Evolutionary conservation across 208 protist genomes (phyloP).

Genomic region (Trypanosoma scelopori): DNA sequence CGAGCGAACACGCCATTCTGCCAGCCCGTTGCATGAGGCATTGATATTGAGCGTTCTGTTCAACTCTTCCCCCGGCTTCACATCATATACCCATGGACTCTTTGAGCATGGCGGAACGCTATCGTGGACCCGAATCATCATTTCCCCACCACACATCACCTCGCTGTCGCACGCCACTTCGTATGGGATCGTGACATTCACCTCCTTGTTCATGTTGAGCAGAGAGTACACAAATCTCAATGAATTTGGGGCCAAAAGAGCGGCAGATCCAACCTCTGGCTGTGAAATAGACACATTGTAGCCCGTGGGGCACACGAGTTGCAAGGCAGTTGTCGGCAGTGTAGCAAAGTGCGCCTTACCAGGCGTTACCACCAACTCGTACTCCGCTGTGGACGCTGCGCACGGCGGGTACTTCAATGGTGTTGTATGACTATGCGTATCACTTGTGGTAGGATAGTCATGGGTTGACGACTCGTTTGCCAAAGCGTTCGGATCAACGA

Average conservation of each 20-base stretch:
- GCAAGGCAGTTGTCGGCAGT: slow-evolving; percentile 23
- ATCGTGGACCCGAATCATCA: slow-evolving; percentile 31
- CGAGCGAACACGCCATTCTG: slow-evolving; percentile 10
- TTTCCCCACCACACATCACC: slow-evolving; percentile 35
- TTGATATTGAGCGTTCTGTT: slow-evolving; percentile 21
- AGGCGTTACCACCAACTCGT: slow-evolving; percentile 6
- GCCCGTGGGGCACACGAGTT: slow-evolving; percentile 4
- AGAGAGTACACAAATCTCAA: slow-evolving; percentile 25
- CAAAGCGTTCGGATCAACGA: slow-evolving; percentile 11
- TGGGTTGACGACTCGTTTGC: background rate
- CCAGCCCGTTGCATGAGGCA: slow-evolving; percentile 20
- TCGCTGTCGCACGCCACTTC: slow-evolving; percentile 22
- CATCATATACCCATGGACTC: slow-evolving; percentile 17
- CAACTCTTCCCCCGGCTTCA: slow-evolving; percentile 20
- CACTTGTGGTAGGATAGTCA: background rate
- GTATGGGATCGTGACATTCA: slow-evolving; percentile 29
- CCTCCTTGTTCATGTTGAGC: slow-evolving; percentile 17
- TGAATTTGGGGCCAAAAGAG: slow-evolving; percentile 11
- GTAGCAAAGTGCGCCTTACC: slow-evolving; percentile 21
- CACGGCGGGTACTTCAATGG: slow-evolving; percentile 32
- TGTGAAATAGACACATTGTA: slow-evolving; percentile 10
- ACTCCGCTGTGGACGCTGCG: slow-evolving; percentile 12
- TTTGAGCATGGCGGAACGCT: slow-evolving; percentile 13
- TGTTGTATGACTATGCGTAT: slow-evolving; percentile 22
- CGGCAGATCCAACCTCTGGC: slow-evolving; percentile 18